phyloP scores from a whole-genome alignment of 441 rosid species.

The Aleurites moluccanus region DNA sequence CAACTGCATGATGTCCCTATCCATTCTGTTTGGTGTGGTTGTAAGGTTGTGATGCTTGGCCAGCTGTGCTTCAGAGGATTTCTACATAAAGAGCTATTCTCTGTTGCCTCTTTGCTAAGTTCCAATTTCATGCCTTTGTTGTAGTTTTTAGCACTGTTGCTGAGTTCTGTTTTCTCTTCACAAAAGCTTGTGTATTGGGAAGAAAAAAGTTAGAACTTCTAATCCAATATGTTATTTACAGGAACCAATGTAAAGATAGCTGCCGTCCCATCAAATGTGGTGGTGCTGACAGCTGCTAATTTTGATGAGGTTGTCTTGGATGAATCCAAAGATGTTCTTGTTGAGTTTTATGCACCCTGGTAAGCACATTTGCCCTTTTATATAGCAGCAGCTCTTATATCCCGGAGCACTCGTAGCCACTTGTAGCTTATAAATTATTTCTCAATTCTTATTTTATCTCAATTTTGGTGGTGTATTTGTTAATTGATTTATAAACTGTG shows the following conservation, averaged over 20 bases:
- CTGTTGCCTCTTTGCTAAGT: not conserved
- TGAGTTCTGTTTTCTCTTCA: not conserved
- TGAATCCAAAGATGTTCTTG: slow-evolving; percentile 75
- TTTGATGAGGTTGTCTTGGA: slow-evolving; percentile 83
- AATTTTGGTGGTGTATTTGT: slow-evolving; percentile 7
- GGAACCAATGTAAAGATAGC: slow-evolving; percentile 88
- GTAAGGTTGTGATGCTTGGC: not conserved
- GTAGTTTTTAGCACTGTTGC: not conserved
- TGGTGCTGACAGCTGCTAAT: slow-evolving; percentile 63
- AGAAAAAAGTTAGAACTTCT: not conserved
- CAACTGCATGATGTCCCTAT: not conserved
- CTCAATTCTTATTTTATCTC: slow-evolving; percentile 10
- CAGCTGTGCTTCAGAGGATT: not conserved
- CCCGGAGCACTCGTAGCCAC: not conserved
- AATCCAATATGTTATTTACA: slow-evolving; percentile 31
- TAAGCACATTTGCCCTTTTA: slow-evolving; percentile 28
- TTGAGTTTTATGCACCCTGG: slow-evolving; percentile 98
- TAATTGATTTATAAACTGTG: slow-evolving; percentile 45
- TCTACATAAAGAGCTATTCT: not conserved
- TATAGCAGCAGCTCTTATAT: not conserved
- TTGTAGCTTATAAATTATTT: not conserved
- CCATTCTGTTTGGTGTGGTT: not conserved
- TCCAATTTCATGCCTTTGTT: not conserved
- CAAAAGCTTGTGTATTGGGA: not conserved
- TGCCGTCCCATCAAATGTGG: slow-evolving; percentile 63